Percentiles rank a stretch among this genome's conserved stretches.
phyloP scores from a whole-genome alignment of 192 early-diverging fungal species.

The Mortierella claussenii region DNA sequence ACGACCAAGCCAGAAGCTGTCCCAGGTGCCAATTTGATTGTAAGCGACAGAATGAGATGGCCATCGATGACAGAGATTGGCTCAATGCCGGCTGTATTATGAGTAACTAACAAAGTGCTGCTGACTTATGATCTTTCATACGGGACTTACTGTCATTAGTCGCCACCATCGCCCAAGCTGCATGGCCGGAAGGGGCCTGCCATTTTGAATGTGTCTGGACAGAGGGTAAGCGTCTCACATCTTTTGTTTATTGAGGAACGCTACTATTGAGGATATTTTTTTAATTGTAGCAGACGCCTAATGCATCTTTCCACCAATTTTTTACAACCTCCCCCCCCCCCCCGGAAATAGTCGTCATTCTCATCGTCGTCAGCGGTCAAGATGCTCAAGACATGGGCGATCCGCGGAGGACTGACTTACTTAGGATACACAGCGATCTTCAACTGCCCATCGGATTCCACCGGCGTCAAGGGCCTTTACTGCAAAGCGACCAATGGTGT shows the following conservation, averaged over 20 bases:
- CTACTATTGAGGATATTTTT: neutral
- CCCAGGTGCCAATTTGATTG: neutral
- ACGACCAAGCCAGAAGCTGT: constrained; percentile 2
- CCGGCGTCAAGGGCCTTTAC: constrained; percentile 36
- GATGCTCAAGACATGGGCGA: constrained; percentile 38
- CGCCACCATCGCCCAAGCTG: constrained; percentile 44
- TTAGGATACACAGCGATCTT: constrained; percentile 43
- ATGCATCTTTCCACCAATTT: neutral
- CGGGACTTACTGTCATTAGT: neutral
- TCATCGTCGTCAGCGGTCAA: no score
- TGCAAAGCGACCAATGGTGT: constrained; percentile 46
- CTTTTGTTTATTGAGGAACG: neutral
- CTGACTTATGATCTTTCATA: neutral
- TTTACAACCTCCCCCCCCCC: no score
- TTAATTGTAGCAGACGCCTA: neutral
- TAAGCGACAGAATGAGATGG: no score
- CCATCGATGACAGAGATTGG: no score
- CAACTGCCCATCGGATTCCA: constrained; percentile 14
- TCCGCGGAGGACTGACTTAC: constrained; percentile 39
- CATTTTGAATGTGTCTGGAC: constrained; percentile 29
- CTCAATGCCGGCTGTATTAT: no score
- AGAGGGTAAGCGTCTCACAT: constrained; percentile 11
- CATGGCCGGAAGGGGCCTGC: constrained; percentile 47
- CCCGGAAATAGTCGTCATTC: no score
- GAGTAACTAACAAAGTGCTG: no score